Evolutionary conservation across 108 stramenopile genomes (phyloP).

Genomic region (Skeletonema menzelii): DNA sequence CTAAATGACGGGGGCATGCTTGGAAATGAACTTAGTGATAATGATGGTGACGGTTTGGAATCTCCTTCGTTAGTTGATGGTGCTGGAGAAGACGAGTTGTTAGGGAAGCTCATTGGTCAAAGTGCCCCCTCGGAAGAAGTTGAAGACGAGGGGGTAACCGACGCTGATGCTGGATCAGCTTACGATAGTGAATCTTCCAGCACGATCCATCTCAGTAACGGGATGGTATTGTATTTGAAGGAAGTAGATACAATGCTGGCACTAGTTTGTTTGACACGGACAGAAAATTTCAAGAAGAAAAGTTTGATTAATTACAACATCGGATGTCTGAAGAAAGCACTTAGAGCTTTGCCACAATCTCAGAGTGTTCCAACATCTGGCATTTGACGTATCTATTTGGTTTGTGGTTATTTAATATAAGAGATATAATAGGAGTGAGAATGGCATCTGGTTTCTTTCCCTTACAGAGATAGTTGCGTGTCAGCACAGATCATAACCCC

Average conservation of each 20-base stretch:
- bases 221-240: conserved; percentile 94
- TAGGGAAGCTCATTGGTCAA: conserved; percentile 76
- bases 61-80: not conserved
- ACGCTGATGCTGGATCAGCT: conserved; percentile 74
- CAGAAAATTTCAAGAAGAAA: conserved; percentile 93
- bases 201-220: conserved; percentile 94
- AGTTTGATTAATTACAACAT: conserved; percentile 98
- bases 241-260: conserved; percentile 96
- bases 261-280: conserved; percentile 94
- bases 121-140: conserved; percentile 43
- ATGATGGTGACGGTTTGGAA: conserved; percentile 16
- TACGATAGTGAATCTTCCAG: conserved; percentile 93
- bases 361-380: conserved; percentile 11
- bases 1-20: not conserved
- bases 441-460: no score
- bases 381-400: conserved; percentile 10
- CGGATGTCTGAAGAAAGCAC: conserved; percentile 87
- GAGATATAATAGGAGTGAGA: not conserved
- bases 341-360: conserved; percentile 56
- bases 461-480: no score
- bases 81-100: conserved; percentile 57
- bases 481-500: no score
- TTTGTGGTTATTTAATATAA: not conserved
- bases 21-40: conserved; percentile 24
- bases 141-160: conserved; percentile 46